Evolutionary conservation across 1,284 basidiomycete species (phyloP), one percentile per base, ranked within the genome.

Genomic region (Ustilago crameri): DNA sequence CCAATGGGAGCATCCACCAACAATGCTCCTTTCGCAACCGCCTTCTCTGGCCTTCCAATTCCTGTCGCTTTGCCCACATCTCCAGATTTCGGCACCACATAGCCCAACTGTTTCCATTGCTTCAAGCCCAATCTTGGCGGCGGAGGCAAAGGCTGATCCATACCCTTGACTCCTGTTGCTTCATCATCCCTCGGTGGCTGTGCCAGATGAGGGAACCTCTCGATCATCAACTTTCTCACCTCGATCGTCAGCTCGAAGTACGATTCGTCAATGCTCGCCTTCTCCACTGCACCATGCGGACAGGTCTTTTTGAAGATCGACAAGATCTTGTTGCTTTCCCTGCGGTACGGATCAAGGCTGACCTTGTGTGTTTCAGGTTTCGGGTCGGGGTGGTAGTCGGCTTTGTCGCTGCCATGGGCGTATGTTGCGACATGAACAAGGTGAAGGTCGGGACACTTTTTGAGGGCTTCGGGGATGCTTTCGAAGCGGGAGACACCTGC

Each of bases 361-460:
- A 93, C 93, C 87, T 98, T 98, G 86, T 98, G 95, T 10, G 93
- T 96, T 60, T 87, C 87, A 1, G 91, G 90, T 80, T 94, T 90
- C 5, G 94, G 89, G 26, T 83, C 70, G 58, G 91, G 87, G 34
- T 93, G 89, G 83, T 98, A 97, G 0, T 90, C 90, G 12, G 95
- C 92, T 81, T 93, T 90, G 46, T 85, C 86, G 92, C 81, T 89
- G 23, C 9, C 37, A 51, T 71, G 51, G 20, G 75, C 49, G 37
- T 68, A 97, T 8, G 95, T 98, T 24, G 95, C 93, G 41, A 97
- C 94, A 85, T 98, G 95, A 15, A 96, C 91, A 7, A 93, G 89
- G 40, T 89, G 86, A 4, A 98, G 85, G 47, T 92, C 85, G 0
- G 95, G 94, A 83, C 95, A 98, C 82, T 91, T 90, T 84, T 90